phyloP scores from a whole-genome alignment of 495 filamentous ascomycete species.

The Aeminium ludgeri region DNA sequence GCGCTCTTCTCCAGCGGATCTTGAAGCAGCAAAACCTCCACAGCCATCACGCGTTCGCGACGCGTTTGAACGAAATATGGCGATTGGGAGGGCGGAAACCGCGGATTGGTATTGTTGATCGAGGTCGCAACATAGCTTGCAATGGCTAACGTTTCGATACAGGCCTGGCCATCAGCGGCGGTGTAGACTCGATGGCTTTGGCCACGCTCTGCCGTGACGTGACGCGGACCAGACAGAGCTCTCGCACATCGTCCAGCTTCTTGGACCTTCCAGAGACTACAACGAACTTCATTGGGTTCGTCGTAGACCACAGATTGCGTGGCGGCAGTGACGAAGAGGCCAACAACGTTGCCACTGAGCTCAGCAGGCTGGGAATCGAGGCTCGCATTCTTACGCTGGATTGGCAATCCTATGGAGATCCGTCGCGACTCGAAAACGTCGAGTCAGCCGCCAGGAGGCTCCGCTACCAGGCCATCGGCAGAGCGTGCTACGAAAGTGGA shows the following conservation, averaged over 20 bases:
- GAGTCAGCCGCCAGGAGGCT: slow-evolving; percentile 63
- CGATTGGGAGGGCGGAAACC: too few relatives aligned
- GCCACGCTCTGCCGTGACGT: slow-evolving; percentile 43
- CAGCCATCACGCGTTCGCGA: too few relatives aligned
- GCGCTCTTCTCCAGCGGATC: too few relatives aligned
- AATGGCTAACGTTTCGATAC: not conserved
- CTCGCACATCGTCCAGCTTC: not conserved
- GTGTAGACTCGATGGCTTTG: slow-evolving; percentile 91
- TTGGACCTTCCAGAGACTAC: slow-evolving; percentile 12
- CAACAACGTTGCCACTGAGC: slow-evolving; percentile 34
- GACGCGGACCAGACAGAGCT: slow-evolving; percentile 1
- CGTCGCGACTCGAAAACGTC: slow-evolving; percentile 39
- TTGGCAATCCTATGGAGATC: slow-evolving; percentile 27
- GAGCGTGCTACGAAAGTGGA: slow-evolving; percentile 32
- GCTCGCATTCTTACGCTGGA: slow-evolving; percentile 30
- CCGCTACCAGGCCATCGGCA: slow-evolving; percentile 54
- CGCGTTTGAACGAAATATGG: too few relatives aligned
- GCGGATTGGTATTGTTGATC: too few relatives aligned
- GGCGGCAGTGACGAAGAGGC: slow-evolving; percentile 54
- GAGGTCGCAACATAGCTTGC: too few relatives aligned
- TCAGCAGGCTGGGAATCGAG: slow-evolving; percentile 30
- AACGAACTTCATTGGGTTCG: slow-evolving; percentile 39
- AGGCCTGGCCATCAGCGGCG: slow-evolving; percentile 83
- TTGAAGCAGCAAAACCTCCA: too few relatives aligned
- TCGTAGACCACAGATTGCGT: slow-evolving; percentile 67